Evolutionary conservation across 139 green algal genomes (phyloP).

Genomic region (Volvox reticuliferus): DNA sequence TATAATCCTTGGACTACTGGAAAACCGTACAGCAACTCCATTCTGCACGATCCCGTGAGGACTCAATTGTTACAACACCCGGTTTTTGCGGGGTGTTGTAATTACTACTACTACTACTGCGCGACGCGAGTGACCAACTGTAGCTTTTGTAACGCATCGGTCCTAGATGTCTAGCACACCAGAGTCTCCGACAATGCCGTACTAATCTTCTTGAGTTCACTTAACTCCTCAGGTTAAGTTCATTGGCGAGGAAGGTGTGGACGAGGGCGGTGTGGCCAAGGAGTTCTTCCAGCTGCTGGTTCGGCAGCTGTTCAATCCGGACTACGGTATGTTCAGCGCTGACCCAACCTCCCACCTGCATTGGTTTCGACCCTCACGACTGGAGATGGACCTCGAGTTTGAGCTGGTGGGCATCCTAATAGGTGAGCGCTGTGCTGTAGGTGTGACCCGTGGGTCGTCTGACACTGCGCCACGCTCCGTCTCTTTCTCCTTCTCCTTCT

Average conservation of each 20-base stretch:
- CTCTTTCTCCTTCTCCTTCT: neutral
- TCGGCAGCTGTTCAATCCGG: constrained; percentile 75
- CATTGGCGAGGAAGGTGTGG: constrained; percentile 89
- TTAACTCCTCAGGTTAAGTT: constrained; percentile 68
- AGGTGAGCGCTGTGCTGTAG: constrained; percentile 47
- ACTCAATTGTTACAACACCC: too few relatives aligned
- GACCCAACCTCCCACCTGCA: constrained; percentile 64
- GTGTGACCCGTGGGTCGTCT: too few relatives aligned
- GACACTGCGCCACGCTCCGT: neutral
- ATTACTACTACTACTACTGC: too few relatives aligned
- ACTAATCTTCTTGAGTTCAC: neutral
- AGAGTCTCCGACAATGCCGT: too few relatives aligned
- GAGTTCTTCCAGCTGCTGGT: constrained; percentile 94
- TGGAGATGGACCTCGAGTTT: constrained; percentile 83
- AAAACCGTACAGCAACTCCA: too few relatives aligned
- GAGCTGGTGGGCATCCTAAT: constrained; percentile 91
- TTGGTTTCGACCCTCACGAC: constrained; percentile 68
- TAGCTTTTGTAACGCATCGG: too few relatives aligned
- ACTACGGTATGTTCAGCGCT: constrained; percentile 92
- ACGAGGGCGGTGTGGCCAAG: constrained; percentile 91
- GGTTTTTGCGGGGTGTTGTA: too few relatives aligned
- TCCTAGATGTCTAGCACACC: too few relatives aligned
- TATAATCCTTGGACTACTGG: too few relatives aligned
- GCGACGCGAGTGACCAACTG: too few relatives aligned
- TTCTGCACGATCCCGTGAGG: too few relatives aligned